Base-by-base conservation (phyloP, 768 basidiomycete species). In the Rhizopogon vesiculosus region DNA sequence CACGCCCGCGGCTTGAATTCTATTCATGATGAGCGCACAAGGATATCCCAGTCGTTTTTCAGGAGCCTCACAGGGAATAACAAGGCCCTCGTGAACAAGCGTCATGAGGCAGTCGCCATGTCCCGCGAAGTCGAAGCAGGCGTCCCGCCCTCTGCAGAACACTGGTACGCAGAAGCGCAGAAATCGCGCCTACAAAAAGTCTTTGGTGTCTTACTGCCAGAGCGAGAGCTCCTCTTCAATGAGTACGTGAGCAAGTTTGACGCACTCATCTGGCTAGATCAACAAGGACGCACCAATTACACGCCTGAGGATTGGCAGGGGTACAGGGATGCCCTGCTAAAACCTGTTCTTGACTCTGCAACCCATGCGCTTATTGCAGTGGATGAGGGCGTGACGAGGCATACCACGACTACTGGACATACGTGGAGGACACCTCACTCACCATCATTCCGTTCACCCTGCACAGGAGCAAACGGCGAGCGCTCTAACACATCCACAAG, bases 261-360 rank as follows among this genome's bases (percentile, higher is more conserved):
- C 45, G 57, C 60, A 25, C 56, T 65, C 3, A 44, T 66, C 12
- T 65, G 64, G 65, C 55, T 61, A 15, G 51, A 61, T 39, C 40
- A 28, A 43, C 7, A 49, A 25, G 22, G 48, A 15, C 46, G 40
- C 33, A 8, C 40, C 19, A 4, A 56, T n/a, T 40, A 29, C 19
- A 49, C 42, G 2, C 10, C 10, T 6, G 41, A 41, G 12, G 29
- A 51, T 33, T 58, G 55, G 45, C 54, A 58, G 48, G 22, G 6
- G 46, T 28, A 57, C 35, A 56, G 57, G 40, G 38, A 58, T 31
- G 13, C 35, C 16, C 45, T 43, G 3, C 19, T 43, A 4, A 22
- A 8, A n/a, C 57, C 42, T 8, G 40, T 51, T 19, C n/a, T 56
- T 22, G 49, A 56, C 38, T 5, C n/a, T 16, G 43, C 54, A 15